Base-by-base conservation (phyloP, 2,329 filamentous ascomycete genomes). In the Polytolypa hystricis region DNA sequence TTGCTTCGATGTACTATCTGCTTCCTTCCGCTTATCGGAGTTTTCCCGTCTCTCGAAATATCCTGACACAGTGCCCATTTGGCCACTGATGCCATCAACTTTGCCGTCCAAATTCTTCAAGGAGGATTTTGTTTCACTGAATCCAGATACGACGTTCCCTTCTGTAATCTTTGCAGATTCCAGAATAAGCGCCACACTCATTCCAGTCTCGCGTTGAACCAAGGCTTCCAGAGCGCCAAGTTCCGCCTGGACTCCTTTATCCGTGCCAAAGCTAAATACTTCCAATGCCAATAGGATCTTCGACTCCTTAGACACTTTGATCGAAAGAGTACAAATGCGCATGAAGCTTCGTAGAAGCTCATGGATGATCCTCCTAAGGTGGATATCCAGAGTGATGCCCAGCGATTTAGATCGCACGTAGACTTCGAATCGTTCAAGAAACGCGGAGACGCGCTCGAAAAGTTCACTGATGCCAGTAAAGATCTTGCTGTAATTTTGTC, bases 401-500 rank as follows among this genome's bases (percentile, higher is more conserved):
- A 46, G 43, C 12, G 46, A 35, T 33, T 43, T 43, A 2, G 42
- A 38, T 16, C 48, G 45, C 35, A 47, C 37, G 23, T 52, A 52
- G 25, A 52, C 46, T 33, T 51, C 45, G 33, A 48, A 52, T 30
- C 50, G 43, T 23, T 54, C 49, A 7, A 52, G 39, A n/a, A 53
- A 47, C 12, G 50, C 49, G 1, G 48, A 50, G 18, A 52, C 46
- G 5, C 47, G 47, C 28, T 45, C 35, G 20, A 54, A 53, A 4
- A 54, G 39, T 14, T 51, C 46, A 1, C 41, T 35, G 7, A 53
- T 33, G 16, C 49, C 49, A 32, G 47, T 48, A 32, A 53, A 54
- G 12, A 55, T 52, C 28, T 50, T 49, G 37, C 48, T 47, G 33
- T 50, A 53, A 16, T 49, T 51, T n/a, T 48, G 46, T 9, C 47